Conservation (phyloP, 495 filamentous ascomycete species). For the Penicillium silybi region DNA sequence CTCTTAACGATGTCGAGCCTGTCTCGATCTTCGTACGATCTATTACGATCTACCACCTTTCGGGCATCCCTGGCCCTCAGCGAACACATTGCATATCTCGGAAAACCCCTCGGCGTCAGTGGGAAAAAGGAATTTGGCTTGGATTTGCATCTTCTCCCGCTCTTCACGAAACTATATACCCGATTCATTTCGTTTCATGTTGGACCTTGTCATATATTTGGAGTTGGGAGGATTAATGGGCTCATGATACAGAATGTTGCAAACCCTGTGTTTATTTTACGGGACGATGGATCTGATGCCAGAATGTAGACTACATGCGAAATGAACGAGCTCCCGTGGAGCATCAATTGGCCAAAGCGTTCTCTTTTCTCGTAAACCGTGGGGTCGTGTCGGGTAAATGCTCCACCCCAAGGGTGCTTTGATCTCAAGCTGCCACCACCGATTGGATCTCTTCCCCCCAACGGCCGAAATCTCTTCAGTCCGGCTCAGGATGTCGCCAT, state of each 20-base stretch:
- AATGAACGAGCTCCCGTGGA: neutral
- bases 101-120: conserved; percentile 5
- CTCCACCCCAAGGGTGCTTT: neutral
- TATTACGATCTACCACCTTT: neutral
- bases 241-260: neutral
- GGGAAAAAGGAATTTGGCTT: conserved; percentile 1
- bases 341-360: neutral
- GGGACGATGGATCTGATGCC: neutral
- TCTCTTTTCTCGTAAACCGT: neutral
- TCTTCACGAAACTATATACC: conserved; percentile 4
- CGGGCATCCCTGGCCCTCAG: neutral
- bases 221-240: conserved; percentile 10
- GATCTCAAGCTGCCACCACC: neutral
- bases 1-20: conserved; percentile 17
- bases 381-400: neutral
- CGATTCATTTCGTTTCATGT: neutral
- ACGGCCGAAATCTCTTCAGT: no score
- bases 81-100: conserved; percentile 13
- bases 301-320: conserved; percentile 10
- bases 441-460: no score
- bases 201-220: conserved; percentile 6
- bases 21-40: neutral
- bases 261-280: neutral
- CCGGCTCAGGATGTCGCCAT: conserved; percentile 19
- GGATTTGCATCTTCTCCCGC: neutral